phyloP scores from a whole-genome alignment of 1,284 basidiomycete genomes.

The Cryptococcus sp. region DNA sequence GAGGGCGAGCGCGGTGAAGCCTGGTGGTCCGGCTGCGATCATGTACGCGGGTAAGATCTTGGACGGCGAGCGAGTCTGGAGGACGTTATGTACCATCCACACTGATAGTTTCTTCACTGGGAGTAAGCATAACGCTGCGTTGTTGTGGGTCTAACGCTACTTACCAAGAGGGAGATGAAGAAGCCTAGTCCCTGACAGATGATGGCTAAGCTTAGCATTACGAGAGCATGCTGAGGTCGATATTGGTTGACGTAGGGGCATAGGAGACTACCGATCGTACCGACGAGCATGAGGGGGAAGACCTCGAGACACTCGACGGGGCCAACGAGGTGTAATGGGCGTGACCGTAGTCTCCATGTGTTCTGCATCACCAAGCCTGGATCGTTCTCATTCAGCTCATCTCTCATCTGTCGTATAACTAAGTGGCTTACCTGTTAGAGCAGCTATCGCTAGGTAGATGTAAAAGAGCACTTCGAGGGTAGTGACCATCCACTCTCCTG shows the following conservation, averaged over 20 bases:
- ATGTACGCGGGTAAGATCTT: slow-evolving; percentile 19
- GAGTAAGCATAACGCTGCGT: slow-evolving; percentile 2
- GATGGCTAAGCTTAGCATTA: slow-evolving; percentile 19
- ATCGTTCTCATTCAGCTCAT: not conserved
- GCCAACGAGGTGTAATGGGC: slow-evolving; percentile 9
- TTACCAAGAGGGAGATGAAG: slow-evolving; percentile 8
- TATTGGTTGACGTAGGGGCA: slow-evolving; percentile 7
- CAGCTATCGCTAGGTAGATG: slow-evolving; percentile 7
- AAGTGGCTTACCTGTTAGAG: not conserved
- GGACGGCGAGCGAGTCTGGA: slow-evolving; percentile 12
- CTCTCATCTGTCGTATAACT: not conserved
- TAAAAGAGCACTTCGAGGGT: slow-evolving; percentile 19
- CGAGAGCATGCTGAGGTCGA: slow-evolving; percentile 11
- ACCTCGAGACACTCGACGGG: slow-evolving; percentile 21
- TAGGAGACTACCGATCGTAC: slow-evolving; percentile 20
- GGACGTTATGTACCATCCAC: slow-evolving; percentile 26
- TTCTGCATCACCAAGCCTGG: slow-evolving; percentile 4
- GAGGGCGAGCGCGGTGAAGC: slow-evolving; percentile 28
- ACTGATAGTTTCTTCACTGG: slow-evolving; percentile 18
- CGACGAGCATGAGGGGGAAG: slow-evolving; percentile 27
- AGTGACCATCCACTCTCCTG: slow-evolving; percentile 20
- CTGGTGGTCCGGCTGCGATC: slow-evolving; percentile 28
- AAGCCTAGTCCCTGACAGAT: slow-evolving; percentile 7
- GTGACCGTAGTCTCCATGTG: slow-evolving; percentile 1
- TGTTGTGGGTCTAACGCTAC: not conserved